Base-by-base conservation (phyloP, 2,329 filamentous ascomycete genomes). In the Xylariaceae sp. region DNA sequence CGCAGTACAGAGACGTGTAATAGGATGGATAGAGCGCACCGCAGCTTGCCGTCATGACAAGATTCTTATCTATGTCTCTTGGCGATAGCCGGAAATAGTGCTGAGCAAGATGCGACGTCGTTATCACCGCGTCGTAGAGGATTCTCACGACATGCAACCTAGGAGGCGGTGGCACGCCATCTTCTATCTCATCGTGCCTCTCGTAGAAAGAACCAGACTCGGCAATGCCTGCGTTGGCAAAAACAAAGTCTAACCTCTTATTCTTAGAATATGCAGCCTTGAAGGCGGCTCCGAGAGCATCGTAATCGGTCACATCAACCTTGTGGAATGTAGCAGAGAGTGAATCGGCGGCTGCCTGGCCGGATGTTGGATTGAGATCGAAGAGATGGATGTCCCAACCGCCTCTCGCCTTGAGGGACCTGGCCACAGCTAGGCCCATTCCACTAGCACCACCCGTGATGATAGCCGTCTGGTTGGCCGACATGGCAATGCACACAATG, bases 361-460 rank as follows among this genome's bases (percentile, higher is more conserved):
- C 42, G 17, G 19, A 12, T 3, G 13, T 7, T 14, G 18, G 42
- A 13, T 31, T 33, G 13, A 44, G 18, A 13, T 44, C 42, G 12
- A 44, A n/a, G 18, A 44, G 42, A 13, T 44, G 28, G 18, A 44
- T 28, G 18, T 44, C 42, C 42, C 42, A 44, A 13, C 42, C 42
- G 11, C 42, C 42, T 14, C 18, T 28, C 14, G 42, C 42, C 14
- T 28, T 33, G 14, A 44, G 42, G 9, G 42, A 16, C 14, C 31
- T 7, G 9, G 42, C 22, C 9, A 44, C 42, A 17, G 42, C 42
- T 7, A 44, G 42, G 7, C 42, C 42, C 10, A 44, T 31, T 3
- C 42, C 22, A 17, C 28, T 44, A 9, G 42, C 42, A 22, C 42
- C 42, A 13, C 42, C 42, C 5, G 18, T 44, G 42, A 44, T 44